phyloP scores from a whole-genome alignment of 202 grass and related monocot species.

The Carex arenaria region DNA sequence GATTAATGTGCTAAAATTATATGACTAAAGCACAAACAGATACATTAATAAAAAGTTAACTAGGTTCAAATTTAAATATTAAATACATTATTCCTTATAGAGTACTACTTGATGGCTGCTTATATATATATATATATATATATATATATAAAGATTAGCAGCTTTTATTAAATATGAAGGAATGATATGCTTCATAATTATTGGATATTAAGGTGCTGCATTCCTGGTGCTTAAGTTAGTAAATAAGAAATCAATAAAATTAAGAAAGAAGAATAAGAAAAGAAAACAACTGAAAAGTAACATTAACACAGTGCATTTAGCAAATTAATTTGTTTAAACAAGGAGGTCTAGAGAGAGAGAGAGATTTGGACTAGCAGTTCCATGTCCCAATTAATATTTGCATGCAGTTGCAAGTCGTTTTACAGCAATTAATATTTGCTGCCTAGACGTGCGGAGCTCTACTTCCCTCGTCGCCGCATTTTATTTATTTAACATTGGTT shows the following conservation, averaged over 20 bases:
- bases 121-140: no score
- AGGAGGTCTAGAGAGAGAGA: not conserved
- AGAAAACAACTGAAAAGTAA: not conserved
- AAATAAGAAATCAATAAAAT: not conserved
- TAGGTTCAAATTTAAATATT: not conserved
- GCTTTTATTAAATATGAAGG: no score
- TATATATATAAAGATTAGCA: no score
- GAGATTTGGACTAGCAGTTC: not conserved
- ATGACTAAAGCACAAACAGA: not conserved
- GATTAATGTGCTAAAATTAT: not conserved
- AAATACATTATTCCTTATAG: not conserved
- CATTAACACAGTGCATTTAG: not conserved
- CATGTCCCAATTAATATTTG: not conserved
- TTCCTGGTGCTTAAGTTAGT: not conserved
- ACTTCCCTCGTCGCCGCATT: constrained; percentile 5
- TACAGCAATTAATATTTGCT: not conserved
- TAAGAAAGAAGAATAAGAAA: not conserved
- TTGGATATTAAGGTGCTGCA: no score
- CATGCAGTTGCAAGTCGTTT: not conserved
- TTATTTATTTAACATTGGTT: constrained; percentile 4
- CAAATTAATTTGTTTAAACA: not conserved
- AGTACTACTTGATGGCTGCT: not conserved
- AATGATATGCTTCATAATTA: no score
- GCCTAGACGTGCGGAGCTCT: constrained; percentile 6
- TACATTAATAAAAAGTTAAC: not conserved